A percentile compares a stretch with the other conserved stretches of the same genome.
Conservation (phyloP, 805 yeast genomes). For the Lachancea waltii region DNA sequence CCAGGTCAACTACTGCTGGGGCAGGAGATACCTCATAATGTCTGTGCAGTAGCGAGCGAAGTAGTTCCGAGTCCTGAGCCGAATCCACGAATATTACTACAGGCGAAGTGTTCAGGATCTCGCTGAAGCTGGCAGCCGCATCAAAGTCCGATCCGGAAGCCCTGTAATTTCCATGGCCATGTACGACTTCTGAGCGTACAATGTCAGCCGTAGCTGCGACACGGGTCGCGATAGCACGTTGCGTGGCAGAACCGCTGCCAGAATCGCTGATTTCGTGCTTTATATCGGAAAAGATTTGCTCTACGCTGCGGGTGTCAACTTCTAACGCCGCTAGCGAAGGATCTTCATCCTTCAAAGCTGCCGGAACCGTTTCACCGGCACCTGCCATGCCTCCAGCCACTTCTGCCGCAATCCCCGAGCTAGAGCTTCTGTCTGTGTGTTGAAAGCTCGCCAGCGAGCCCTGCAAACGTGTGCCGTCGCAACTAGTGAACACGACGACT, state of each 20-base stretch:
- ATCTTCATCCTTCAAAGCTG: too few relatives aligned
- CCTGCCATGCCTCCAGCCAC: too few relatives aligned
- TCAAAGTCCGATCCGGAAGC: slow-evolving; percentile 4
- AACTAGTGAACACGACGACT: slow-evolving; percentile 8
- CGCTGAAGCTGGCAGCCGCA: slow-evolving; percentile 34
- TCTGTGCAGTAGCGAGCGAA: slow-evolving; percentile 55
- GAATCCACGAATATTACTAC: slow-evolving; percentile 47
- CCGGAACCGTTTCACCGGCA: too few relatives aligned
- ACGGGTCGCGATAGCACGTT: slow-evolving; percentile 3
- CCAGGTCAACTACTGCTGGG: slow-evolving; percentile 73
- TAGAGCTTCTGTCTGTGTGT: not conserved
- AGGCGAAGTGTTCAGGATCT: slow-evolving; percentile 54
- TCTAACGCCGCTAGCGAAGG: too few relatives aligned
- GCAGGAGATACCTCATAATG: slow-evolving; percentile 65
- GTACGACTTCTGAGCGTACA: slow-evolving; percentile 6
- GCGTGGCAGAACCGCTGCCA: slow-evolving; percentile 1
- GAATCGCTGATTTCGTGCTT: slow-evolving; percentile 7
- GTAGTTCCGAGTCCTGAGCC: slow-evolving; percentile 64
- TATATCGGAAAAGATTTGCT: slow-evolving; percentile 7
- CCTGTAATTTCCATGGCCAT: slow-evolving; percentile 8
- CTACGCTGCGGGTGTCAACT: slow-evolving; percentile 6
- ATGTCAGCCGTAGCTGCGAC: slow-evolving; percentile 4
- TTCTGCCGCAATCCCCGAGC: too few relatives aligned
- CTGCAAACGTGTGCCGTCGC: slow-evolving; percentile 2
- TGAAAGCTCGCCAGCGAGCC: not conserved